Base-by-base conservation (phyloP, 805 yeast species). In the Nakazawaea anatomiae region DNA sequence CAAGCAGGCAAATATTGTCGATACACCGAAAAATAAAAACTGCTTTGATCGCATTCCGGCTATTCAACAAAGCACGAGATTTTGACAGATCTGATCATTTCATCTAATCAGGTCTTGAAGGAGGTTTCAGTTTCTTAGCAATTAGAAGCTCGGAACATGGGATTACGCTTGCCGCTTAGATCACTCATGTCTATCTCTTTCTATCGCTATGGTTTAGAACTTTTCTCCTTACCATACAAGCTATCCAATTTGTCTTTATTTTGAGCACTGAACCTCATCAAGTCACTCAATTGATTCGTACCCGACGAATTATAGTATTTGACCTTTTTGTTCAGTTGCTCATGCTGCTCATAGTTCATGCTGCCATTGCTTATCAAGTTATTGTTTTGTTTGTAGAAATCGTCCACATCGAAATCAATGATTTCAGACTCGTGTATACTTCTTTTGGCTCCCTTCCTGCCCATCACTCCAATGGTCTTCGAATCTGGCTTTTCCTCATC, bases 331-430 rank as follows among this genome's bases (percentile, higher is more conserved):
- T 57, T 52, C 39, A 55, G 49, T 8, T 46, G 53, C 25, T 55
- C 51, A 11, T 56, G 51, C 10, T 57, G 57, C 1, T 54, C 52
- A 29, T 56, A 53, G 53, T 68, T 65, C 38, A 71, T 58, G 27
- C 62, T 62, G 1, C 76, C 78, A 1, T 57, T 47, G 29, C 55
- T 57, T 11, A 65, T 65, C 39, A 64, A 54, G 12, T 57, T 43
- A 30, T 60, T 61, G 52, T 74, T 72, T 30, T 59, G 52, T 10
- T 57, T 47, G 51, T 75, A 75, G 52, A 72, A 74, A 10, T 67
- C 61, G 46, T 61, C 65, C 56, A 74, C 64, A 49, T 63, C 60
- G 52, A 72, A 62, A 25, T 73, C 75, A 8, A 65, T 61, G 10
- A 70, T 55, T 12, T 65, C 52, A 10, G 66, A 46, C n/a, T 53